Percentiles rank a stretch among this genome's conserved stretches.
phyloP scores from a whole-genome alignment of 208 protist species.

The Strigomonas culicis region DNA sequence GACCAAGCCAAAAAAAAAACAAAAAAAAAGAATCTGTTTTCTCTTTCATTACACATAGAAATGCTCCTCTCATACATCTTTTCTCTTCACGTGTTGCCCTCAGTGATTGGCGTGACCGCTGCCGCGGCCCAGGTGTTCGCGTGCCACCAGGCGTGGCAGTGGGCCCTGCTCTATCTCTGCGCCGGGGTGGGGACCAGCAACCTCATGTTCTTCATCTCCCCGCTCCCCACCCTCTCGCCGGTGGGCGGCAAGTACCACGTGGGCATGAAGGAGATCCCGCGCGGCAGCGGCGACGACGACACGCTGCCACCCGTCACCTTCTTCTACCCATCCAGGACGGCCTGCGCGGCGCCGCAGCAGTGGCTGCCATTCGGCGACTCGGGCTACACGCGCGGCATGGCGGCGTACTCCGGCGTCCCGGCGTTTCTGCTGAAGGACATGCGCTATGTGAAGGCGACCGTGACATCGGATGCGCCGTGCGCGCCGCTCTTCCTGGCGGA shows the following conservation, averaged over 20 bases:
- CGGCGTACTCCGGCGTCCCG: slow-evolving; percentile 44
- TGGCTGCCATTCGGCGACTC: slow-evolving; percentile 68
- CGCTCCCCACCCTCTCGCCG: slow-evolving; percentile 38
- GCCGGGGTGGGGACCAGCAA: slow-evolving; percentile 16
- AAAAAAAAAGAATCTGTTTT: neutral
- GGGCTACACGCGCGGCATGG: slow-evolving; percentile 52
- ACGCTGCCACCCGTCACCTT: slow-evolving; percentile 46
- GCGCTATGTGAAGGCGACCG: slow-evolving; percentile 24
- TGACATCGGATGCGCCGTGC: slow-evolving; percentile 16
- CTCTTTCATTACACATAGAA: neutral
- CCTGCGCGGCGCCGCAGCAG: slow-evolving; percentile 1
- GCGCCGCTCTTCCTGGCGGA: slow-evolving; percentile 32
- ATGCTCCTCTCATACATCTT: slow-evolving; percentile 15
- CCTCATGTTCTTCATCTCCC: slow-evolving; percentile 33
- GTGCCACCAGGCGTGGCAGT: neutral
- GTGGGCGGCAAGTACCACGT: slow-evolving; percentile 51
- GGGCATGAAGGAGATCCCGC: slow-evolving; percentile 32
- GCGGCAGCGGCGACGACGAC: slow-evolving; percentile 15
- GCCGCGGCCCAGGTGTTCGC: neutral
- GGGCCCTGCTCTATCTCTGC: slow-evolving; percentile 10
- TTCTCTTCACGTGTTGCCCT: slow-evolving; percentile 21
- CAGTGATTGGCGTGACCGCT: neutral
- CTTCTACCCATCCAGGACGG: slow-evolving; percentile 54
- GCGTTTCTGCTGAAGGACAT: slow-evolving; percentile 49
- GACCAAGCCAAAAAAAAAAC: neutral